These are phyloP conservation scores for Spathaspora boniae DNA, from an alignment of 805 yeast genomes.

Conservation along the genomic window DNA sequence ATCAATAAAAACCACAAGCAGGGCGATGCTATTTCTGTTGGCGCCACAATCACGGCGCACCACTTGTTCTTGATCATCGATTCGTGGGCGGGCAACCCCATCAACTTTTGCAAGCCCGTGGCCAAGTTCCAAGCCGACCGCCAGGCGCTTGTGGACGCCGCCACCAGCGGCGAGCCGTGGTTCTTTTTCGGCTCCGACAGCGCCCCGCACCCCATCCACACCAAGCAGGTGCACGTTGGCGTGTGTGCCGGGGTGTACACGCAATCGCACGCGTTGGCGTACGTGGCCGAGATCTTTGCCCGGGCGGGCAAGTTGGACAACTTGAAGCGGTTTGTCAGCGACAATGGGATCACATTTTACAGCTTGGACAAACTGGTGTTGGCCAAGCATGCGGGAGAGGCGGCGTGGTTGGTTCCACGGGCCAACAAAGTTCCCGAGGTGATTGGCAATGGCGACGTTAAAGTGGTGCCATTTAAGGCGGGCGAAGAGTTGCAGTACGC, in stretches of 20 bases:
- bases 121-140: constrained; percentile 89
- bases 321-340: constrained; percentile 71
- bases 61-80: constrained; percentile 87
- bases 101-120: constrained; percentile 95
- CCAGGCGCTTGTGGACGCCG: constrained; percentile 79
- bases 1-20: constrained; percentile 40
- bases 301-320: constrained; percentile 57
- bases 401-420: constrained; percentile 53
- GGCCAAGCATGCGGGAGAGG: constrained; percentile 21
- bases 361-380: constrained; percentile 38
- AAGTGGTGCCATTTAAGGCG: constrained; percentile 78
- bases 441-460: constrained; percentile 42
- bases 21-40: constrained; percentile 51
- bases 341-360: constrained; percentile 72
- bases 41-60: constrained; percentile 95
- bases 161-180: constrained; percentile 85
- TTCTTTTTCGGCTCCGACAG: constrained; percentile 97
- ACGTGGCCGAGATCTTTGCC: constrained; percentile 85
- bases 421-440: constrained; percentile 57
- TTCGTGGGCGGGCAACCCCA: constrained; percentile 95
- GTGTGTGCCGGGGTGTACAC: constrained; percentile 99
- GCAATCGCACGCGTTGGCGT: constrained; percentile 76
- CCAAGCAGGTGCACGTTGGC: constrained; percentile 71
- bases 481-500: constrained; percentile 73
- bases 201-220: constrained; percentile 90